Percentiles rank a stretch among this genome's conserved stretches.
phyloP scores from a whole-genome alignment of 805 yeast genomes.

The Metschnikowia rubicola region DNA sequence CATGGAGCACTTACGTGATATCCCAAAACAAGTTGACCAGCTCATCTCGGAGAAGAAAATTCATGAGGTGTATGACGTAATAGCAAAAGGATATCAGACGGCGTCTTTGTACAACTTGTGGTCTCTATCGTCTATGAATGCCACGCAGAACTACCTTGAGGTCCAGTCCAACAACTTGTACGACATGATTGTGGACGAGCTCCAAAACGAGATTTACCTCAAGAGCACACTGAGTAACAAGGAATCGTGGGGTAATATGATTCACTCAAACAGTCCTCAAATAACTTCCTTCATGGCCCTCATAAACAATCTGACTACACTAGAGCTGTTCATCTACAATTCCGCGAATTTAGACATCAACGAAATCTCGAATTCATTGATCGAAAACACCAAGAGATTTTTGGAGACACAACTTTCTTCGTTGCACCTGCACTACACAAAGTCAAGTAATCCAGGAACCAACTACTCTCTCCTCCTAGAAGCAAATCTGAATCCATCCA shows the following conservation, averaged over 20 bases:
- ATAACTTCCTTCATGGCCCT: slow-evolving; percentile 34
- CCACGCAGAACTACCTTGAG: slow-evolving; percentile 50
- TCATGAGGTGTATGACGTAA: slow-evolving; percentile 56
- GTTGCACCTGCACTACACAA: slow-evolving; percentile 23
- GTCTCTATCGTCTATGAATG: slow-evolving; percentile 51
- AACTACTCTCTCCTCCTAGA: slow-evolving; percentile 32
- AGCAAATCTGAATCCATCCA: slow-evolving; percentile 23
- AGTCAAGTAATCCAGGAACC: slow-evolving; percentile 15
- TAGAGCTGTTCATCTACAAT: slow-evolving; percentile 54
- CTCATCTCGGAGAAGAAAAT: slow-evolving; percentile 69
- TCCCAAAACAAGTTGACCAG: slow-evolving; percentile 64
- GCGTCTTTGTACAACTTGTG: slow-evolving; percentile 55
- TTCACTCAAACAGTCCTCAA: slow-evolving; percentile 31
- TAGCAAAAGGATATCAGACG: slow-evolving; percentile 39
- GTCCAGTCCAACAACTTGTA: slow-evolving; percentile 59
- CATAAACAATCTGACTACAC: slow-evolving; percentile 32
- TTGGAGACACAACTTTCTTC: slow-evolving; percentile 27
- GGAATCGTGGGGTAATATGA: slow-evolving; percentile 15
- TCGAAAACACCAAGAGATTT: slow-evolving; percentile 30
- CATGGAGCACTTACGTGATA: slow-evolving; percentile 55
- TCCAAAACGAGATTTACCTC: slow-evolving; percentile 65
- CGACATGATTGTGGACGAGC: slow-evolving; percentile 73
- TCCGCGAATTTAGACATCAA: slow-evolving; percentile 56
- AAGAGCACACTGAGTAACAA: slow-evolving; percentile 25
- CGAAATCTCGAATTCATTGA: slow-evolving; percentile 43